These are phyloP conservation scores for Tylopilus cervinicoccineus DNA, from an alignment of 768 basidiomycete genomes.

Conservation along the genomic window DNA sequence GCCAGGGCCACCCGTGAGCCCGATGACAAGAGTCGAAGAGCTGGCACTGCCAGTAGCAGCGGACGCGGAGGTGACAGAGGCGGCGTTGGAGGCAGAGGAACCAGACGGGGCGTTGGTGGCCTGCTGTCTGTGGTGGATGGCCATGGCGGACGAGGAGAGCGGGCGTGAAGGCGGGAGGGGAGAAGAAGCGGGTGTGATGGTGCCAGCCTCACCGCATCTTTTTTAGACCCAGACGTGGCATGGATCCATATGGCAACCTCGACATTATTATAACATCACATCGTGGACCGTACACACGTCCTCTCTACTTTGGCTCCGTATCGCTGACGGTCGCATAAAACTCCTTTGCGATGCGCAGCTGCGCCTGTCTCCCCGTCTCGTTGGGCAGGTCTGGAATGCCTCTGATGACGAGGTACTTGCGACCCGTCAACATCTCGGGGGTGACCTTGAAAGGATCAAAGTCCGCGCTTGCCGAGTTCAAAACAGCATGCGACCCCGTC, in stretches of 20 bases:
- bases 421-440: conserved; percentile 66
- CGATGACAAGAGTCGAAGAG: conserved; percentile 3
- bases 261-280: neutral
- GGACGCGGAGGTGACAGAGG: neutral
- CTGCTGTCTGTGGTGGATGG: conserved; percentile 26
- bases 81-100: conserved; percentile 1
- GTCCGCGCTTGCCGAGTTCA: conserved; percentile 32
- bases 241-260: neutral
- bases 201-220: conserved; percentile 17
- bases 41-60: neutral
- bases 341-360: conserved; percentile 77
- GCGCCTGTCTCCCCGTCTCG: conserved; percentile 68
- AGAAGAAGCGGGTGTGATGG: neutral
- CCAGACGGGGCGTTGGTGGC: conserved; percentile 3
- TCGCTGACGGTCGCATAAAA: conserved; percentile 84
- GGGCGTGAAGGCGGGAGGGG: neutral
- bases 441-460: conserved; percentile 56
- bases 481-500: conserved; percentile 59
- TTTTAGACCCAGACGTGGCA: conserved; percentile 28
- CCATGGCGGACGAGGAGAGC: conserved; percentile 4
- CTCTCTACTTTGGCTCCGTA: conserved; percentile 46
- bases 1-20: conserved; percentile 27
- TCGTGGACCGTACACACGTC: neutral
- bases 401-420: conserved; percentile 78
- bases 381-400: conserved; percentile 57